Evolutionary conservation across 345 rosid genomes (phyloP), one percentile per base, ranked within the genome.

Genomic region (Mercurialis annua): DNA sequence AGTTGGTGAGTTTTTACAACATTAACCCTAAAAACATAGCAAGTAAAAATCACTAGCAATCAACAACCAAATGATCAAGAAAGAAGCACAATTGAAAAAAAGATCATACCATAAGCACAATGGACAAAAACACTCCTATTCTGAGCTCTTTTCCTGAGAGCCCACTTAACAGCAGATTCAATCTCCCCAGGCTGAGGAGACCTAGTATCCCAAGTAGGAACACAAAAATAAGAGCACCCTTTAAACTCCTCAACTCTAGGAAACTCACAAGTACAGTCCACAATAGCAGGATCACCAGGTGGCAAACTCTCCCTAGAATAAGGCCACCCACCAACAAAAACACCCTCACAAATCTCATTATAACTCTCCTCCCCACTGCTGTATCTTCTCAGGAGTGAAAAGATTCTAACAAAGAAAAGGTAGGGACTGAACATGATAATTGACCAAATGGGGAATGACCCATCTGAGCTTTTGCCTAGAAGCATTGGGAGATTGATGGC

Each of bases 131-230:
- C 78, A 1, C 85, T 88, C 75, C 50, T 72, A 62, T 81, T 83
- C 78, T 71, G 86, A 59, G 86, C 85, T 71, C 91, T 83, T 71
- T 81, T 88, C 62, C 87, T 24, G 43, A 78, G 74, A 59, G 86
- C 91, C 95, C 91, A 88, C 75, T 88, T 84, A 55, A 88, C 91
- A 27, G 91, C 95, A 0, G 87, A 77, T 65, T 88, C 95, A 26
- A 88, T 88, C 71, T 86, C 83, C 43, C 71, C 84, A 0, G 91
- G 88, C 59, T 65, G 78, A 64, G 95, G 95, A 1, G 95, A 61
- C 73, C 91, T 79, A 1, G 91, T 88, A 57, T 88, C 91, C 95
- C 95, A 88, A 68, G 95, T 86, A 8, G 95, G 88, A 29, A 88
- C 59, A 50, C 95, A 86, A 6, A 88, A 72, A 71, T 88, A 88